phyloP scores from a whole-genome alignment of 2,329 filamentous ascomycete species.

The Cladosporium colombiae region DNA sequence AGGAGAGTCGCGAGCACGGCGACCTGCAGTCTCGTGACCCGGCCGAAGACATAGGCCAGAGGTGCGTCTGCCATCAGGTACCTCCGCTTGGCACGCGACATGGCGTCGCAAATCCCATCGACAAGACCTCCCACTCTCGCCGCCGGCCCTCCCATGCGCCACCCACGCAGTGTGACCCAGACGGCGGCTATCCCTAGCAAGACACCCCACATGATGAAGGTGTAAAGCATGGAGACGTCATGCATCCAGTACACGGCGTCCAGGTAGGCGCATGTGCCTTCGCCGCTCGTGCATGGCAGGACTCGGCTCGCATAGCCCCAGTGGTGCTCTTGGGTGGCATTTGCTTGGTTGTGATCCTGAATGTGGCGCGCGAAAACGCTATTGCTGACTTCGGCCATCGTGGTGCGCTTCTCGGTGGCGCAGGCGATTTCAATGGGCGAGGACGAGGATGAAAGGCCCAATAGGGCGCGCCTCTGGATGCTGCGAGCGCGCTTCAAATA shows the following conservation, averaged over 20 bases:
- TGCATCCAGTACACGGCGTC: slow-evolving; percentile 58
- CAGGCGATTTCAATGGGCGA: background rate
- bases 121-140: slow-evolving; percentile 25
- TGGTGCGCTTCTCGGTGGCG: background rate
- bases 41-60: slow-evolving; percentile 60
- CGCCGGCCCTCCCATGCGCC: slow-evolving; percentile 25
- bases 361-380: slow-evolving; percentile 28
- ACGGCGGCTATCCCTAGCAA: slow-evolving; percentile 51
- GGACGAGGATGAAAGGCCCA: background rate
- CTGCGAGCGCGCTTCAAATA: background rate
- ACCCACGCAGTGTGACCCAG: slow-evolving; percentile 42
- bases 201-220: slow-evolving; percentile 58
- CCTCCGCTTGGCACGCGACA: slow-evolving; percentile 40
- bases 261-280: slow-evolving; percentile 60
- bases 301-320: slow-evolving; percentile 60
- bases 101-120: slow-evolving; percentile 22
- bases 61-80: slow-evolving; percentile 64
- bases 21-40: slow-evolving; percentile 68
- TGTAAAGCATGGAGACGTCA: slow-evolving; percentile 57
- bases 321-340: slow-evolving; percentile 39
- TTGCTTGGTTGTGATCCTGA: slow-evolving; percentile 34
- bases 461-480: background rate
- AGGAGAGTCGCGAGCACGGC: slow-evolving; percentile 59
- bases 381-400: background rate
- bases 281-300: slow-evolving; percentile 59